A percentile compares a stretch with the other conserved stretches of the same genome.
Evolutionary conservation across 441 rosid species (phyloP).

Genomic region (Metrosideros polymorpha): DNA sequence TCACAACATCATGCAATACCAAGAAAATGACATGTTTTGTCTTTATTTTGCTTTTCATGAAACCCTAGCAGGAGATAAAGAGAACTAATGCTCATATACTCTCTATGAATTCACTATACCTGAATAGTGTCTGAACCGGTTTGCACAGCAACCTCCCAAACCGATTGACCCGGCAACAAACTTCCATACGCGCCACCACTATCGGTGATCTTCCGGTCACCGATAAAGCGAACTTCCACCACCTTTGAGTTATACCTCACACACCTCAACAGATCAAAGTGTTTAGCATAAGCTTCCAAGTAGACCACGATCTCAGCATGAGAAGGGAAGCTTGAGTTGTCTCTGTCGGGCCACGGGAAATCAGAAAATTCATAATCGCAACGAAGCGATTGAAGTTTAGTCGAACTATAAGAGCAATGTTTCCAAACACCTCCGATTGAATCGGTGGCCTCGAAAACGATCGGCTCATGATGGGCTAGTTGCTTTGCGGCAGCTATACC

Average conservation of each 20-base stretch:
- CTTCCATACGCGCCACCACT: constrained; percentile 14
- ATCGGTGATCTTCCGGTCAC: constrained; percentile 16
- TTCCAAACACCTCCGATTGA: constrained; percentile 84
- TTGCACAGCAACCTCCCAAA: constrained; percentile 77
- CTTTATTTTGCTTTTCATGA: background rate
- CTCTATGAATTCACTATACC: constrained; percentile 20
- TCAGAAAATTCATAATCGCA: constrained; percentile 69
- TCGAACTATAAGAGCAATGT: constrained; percentile 59
- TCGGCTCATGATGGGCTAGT: constrained; percentile 45
- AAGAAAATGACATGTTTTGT: background rate
- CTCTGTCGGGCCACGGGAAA: constrained; percentile 73
- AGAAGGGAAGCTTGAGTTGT: constrained; percentile 58
- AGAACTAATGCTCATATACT: background rate
- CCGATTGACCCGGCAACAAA: constrained; percentile 49
- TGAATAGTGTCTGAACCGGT: constrained; percentile 37
- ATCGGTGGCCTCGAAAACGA: constrained; percentile 63
- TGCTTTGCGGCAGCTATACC: constrained; percentile 73
- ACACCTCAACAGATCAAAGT: constrained; percentile 51
- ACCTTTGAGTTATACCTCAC: constrained; percentile 64
- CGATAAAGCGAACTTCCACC: constrained; percentile 43
- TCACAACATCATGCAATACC: background rate
- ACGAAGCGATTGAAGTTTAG: constrained; percentile 70
- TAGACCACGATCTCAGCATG: constrained; percentile 54
- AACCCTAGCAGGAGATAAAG: background rate
- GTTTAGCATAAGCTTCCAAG: constrained; percentile 61